Conservation (phyloP, 2,329 filamentous ascomycete species). For the Aurifilum marmelostoma region DNA sequence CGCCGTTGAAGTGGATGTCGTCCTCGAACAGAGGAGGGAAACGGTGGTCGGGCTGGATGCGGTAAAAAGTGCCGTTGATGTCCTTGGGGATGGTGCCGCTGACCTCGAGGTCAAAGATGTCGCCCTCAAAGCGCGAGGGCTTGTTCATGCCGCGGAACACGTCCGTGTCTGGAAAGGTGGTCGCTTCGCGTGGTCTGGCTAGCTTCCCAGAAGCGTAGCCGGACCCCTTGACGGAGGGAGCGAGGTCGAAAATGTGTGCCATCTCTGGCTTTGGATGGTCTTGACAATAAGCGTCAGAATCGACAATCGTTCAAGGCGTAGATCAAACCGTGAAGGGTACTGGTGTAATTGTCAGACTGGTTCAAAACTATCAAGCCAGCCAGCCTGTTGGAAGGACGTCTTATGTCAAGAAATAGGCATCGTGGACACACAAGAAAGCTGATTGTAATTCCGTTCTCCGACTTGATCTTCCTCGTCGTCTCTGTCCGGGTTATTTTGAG, state of each 20-base stretch:
- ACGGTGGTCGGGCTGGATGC: constrained; percentile 55
- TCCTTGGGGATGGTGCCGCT: constrained; percentile 46
- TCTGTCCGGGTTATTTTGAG: constrained; percentile 2
- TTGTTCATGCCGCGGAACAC: constrained; percentile 44
- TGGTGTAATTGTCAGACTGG: neutral
- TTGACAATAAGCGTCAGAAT: neutral
- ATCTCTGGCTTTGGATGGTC: constrained; percentile 30
- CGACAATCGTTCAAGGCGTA: neutral
- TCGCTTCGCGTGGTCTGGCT: constrained; percentile 32
- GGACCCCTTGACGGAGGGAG: constrained; percentile 34
- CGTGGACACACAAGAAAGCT: too few relatives aligned
- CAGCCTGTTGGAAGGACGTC: too few relatives aligned
- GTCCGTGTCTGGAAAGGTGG: constrained; percentile 40
- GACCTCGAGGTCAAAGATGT: constrained; percentile 45
- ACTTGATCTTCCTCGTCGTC: neutral
- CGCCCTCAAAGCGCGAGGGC: constrained; percentile 41
- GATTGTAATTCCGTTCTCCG: neutral
- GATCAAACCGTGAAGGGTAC: neutral
- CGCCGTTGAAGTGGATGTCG: constrained; percentile 46
- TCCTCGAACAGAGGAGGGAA: constrained; percentile 59
- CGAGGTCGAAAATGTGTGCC: constrained; percentile 43
- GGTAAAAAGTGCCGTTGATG: constrained; percentile 52
- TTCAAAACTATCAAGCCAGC: neutral
- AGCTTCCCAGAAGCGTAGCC: constrained; percentile 39
- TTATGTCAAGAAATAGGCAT: too few relatives aligned